Evolutionary conservation across 768 basidiomycete genomes (phyloP).

Genomic region (Amanita pallidorosea): DNA sequence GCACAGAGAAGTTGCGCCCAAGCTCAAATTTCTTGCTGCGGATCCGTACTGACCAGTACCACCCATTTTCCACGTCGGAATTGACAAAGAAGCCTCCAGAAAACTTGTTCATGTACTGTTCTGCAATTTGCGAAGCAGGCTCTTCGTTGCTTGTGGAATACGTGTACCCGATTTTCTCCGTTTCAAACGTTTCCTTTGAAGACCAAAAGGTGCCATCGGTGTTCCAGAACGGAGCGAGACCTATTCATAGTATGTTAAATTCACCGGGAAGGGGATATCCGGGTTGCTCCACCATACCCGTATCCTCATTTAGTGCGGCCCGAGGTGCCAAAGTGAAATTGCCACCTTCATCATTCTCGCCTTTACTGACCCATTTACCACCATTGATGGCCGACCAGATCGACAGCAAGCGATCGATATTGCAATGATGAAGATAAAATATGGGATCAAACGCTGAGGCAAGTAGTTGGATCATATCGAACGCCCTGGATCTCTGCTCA

Average conservation of each 20-base stretch:
- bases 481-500: conserved; percentile 8
- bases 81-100: not conserved
- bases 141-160: conserved; percentile 21
- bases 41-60: conserved; percentile 34
- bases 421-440: conserved; percentile 43
- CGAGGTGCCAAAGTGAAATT: conserved; percentile 22
- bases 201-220: conserved; percentile 26
- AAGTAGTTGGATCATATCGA: not conserved
- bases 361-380: conserved; percentile 25
- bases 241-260: conserved; percentile 12
- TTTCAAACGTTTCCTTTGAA: conserved; percentile 19
- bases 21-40: conserved; percentile 31
- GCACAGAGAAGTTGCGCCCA: conserved; percentile 28
- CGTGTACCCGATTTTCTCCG: conserved; percentile 28
- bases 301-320: conserved; percentile 16
- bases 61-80: conserved; percentile 7
- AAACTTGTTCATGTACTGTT: not conserved
- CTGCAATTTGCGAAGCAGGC: not conserved
- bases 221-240: conserved; percentile 41
- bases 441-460: conserved; percentile 37
- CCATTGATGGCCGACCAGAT: conserved; percentile 39
- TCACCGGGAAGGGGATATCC: not conserved
- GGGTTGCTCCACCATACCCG: conserved; percentile 10
- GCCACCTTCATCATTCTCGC: conserved; percentile 14
- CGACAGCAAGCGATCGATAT: conserved; percentile 40